Conservation (phyloP, 495 filamentous ascomycete genomes). For the Neurospora tetraspora region DNA sequence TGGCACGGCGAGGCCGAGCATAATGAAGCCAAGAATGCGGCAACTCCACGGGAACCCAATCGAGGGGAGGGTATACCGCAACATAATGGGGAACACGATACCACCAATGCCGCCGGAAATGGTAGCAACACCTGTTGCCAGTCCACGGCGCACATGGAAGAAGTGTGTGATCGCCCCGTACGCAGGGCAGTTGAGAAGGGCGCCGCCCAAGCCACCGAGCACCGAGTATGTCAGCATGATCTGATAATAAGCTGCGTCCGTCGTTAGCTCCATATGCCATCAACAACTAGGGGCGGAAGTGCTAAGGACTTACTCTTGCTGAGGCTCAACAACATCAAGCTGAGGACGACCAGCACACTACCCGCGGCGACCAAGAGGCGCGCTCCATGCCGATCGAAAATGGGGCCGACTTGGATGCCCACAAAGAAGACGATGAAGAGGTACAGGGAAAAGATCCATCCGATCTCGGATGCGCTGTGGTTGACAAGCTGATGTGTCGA, state of each 20-base stretch:
- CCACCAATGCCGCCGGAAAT: slow-evolving; percentile 51
- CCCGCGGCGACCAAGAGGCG: slow-evolving; percentile 43
- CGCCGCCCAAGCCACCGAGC: slow-evolving; percentile 45
- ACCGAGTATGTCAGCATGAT: slow-evolving; percentile 53
- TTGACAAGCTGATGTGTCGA: slow-evolving; percentile 45
- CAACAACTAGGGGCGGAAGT: neutral
- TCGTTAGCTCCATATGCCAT: slow-evolving; percentile 2
- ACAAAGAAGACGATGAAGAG: slow-evolving; percentile 54
- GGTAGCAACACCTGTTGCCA: slow-evolving; percentile 57
- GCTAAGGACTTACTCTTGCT: slow-evolving; percentile 23
- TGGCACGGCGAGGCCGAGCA: slow-evolving; percentile 40
- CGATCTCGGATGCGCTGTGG: slow-evolving; percentile 46
- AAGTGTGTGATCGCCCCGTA: slow-evolving; percentile 54
- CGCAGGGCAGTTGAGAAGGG: slow-evolving; percentile 49
- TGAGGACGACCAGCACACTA: slow-evolving; percentile 38
- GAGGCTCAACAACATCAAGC: slow-evolving; percentile 45
- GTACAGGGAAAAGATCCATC: slow-evolving; percentile 56
- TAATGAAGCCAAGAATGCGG: slow-evolving; percentile 48
- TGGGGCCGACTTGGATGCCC: slow-evolving; percentile 56
- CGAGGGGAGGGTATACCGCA: slow-evolving; percentile 37
- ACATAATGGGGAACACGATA: slow-evolving; percentile 48
- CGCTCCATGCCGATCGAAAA: slow-evolving; percentile 55
- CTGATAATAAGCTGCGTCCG: slow-evolving; percentile 47
- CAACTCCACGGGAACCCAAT: slow-evolving; percentile 51
- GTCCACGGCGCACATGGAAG: slow-evolving; percentile 49